A percentile compares a stretch with the other conserved stretches of the same genome.
Conservation (phyloP, 1,284 basidiomycete species). For the Chondrostereum purpureum region DNA sequence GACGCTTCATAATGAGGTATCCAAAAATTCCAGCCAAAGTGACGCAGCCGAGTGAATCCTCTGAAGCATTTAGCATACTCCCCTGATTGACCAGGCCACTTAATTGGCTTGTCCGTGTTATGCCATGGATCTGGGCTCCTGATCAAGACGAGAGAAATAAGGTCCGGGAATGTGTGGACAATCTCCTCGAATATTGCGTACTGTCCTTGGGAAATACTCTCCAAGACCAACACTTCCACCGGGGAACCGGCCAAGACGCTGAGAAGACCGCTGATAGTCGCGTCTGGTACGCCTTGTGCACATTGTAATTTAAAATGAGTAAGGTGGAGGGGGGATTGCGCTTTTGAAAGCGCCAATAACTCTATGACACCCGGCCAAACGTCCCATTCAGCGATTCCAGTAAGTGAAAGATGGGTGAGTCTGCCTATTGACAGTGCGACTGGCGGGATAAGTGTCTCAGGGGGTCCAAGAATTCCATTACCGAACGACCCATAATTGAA, state of each 20-base stretch:
- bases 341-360: background rate
- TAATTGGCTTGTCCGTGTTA: background rate
- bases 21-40: background rate
- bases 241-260: background rate
- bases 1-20: background rate
- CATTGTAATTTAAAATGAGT: background rate
- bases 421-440: background rate
- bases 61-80: background rate
- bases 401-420: background rate
- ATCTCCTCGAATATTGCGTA: background rate
- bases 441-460: background rate
- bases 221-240: background rate
- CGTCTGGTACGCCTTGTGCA: background rate
- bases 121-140: background rate
- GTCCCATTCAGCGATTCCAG: background rate
- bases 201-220: background rate
- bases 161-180: background rate
- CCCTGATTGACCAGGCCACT: background rate
- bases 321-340: background rate
- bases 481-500: background rate
- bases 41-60: background rate
- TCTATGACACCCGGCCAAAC: background rate
- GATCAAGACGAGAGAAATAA: background rate
- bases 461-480: background rate
- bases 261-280: background rate